phyloP scores from a whole-genome alignment of 345 rosid genomes.

The Salix exigua region DNA sequence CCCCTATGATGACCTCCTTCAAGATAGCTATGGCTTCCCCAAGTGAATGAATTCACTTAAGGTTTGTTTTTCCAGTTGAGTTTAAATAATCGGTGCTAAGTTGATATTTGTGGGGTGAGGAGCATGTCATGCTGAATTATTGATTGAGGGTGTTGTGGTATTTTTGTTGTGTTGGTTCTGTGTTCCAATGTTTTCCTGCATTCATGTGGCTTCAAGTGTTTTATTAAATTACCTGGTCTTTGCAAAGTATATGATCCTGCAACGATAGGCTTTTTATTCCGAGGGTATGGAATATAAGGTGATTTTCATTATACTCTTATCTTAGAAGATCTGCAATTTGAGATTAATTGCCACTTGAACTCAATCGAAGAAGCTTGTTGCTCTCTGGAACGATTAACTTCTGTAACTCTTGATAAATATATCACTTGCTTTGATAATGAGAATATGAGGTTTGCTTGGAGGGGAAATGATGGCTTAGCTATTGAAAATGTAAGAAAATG shows the following conservation, averaged over 20 bases:
- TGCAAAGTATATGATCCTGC: too few relatives aligned
- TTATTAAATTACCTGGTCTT: too few relatives aligned
- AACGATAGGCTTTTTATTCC: too few relatives aligned
- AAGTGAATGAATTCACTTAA: slow-evolving; percentile 17
- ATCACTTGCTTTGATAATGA: not conserved
- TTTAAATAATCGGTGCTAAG: not conserved
- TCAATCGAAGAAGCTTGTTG: not conserved
- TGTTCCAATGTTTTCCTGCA: not conserved
- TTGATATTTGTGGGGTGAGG: not conserved
- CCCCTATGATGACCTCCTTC: slow-evolving; percentile 86
- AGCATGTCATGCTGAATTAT: not conserved
- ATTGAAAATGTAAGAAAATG: not conserved
- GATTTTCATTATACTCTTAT: too few relatives aligned
- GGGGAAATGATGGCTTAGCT: not conserved
- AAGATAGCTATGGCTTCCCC: slow-evolving; percentile 31
- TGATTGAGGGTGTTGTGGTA: not conserved
- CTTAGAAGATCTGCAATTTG: too few relatives aligned
- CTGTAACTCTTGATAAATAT: not conserved
- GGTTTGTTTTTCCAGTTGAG: slow-evolving; percentile 15
- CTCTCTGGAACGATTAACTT: not conserved
- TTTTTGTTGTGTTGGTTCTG: not conserved
- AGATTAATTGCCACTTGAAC: not conserved
- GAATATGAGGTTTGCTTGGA: not conserved
- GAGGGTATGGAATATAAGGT: too few relatives aligned
- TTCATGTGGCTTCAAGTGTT: not conserved